These are phyloP conservation scores for Daedaleopsis nitida DNA, from an alignment of 768 basidiomycete species.

Conservation along the genomic window DNA sequence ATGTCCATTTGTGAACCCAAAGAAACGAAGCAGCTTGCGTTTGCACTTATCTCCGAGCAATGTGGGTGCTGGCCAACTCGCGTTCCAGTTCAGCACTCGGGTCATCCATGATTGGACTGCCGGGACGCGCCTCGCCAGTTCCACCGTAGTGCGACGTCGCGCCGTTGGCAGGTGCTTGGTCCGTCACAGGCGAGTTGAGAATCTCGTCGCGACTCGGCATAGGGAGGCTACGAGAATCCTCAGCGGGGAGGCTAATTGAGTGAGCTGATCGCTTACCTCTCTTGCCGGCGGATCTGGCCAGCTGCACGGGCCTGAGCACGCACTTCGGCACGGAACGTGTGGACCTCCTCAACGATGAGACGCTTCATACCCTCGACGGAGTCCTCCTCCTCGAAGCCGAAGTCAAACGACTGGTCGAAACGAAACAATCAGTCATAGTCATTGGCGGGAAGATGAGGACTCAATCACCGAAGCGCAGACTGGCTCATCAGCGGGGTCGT, in stretches of 20 bases:
- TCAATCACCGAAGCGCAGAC: conserved; percentile 69
- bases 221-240: conserved; percentile 54
- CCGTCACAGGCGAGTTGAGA: conserved; percentile 71
- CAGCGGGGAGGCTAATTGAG: neutral
- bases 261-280: conserved; percentile 50
- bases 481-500: conserved; percentile 95
- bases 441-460: neutral
- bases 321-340: conserved; percentile 86
- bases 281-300: conserved; percentile 75
- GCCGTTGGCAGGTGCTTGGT: conserved; percentile 58
- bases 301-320: conserved; percentile 76
- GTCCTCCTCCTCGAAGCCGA: conserved; percentile 95
- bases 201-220: conserved; percentile 84
- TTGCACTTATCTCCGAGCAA: conserved; percentile 32
- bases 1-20: neutral
- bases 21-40: neutral
- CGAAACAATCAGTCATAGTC: neutral
- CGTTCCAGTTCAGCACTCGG: conserved; percentile 85
- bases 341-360: conserved; percentile 92
- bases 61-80: conserved; percentile 77
- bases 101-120: conserved; percentile 81
- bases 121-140: conserved; percentile 43
- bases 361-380: conserved; percentile 97
- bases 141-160: conserved; percentile 71
- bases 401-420: conserved; percentile 79